Percentiles rank a stretch among this genome's conserved stretches.
Evolutionary conservation across 352 stramenopile genomes (phyloP).

Genomic region (Pythium phragmiticola): DNA sequence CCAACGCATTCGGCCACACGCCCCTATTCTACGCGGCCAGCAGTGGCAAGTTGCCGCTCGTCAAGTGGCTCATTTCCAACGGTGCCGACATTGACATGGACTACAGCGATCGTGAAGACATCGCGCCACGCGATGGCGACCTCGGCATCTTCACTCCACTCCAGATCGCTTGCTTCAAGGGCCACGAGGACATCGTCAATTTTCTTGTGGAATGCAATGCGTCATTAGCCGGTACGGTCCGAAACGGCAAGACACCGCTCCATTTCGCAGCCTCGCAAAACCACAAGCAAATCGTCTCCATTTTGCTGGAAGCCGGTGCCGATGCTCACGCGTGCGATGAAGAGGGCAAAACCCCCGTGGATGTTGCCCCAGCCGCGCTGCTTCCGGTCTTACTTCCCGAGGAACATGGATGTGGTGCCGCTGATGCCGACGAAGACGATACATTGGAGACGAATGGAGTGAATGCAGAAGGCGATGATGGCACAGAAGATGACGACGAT

Average conservation of each 20-base stretch:
- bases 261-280: constrained; percentile 70
- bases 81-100: constrained; percentile 82
- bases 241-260: constrained; percentile 74
- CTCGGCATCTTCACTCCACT: constrained; percentile 74
- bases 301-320: constrained; percentile 66
- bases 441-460: constrained; percentile 24
- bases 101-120: constrained; percentile 59
- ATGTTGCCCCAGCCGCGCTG: constrained; percentile 52
- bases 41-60: constrained; percentile 63
- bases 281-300: constrained; percentile 56
- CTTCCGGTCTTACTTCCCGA: constrained; percentile 49
- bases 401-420: constrained; percentile 32
- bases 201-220: constrained; percentile 86
- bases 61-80: constrained; percentile 87
- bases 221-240: constrained; percentile 53
- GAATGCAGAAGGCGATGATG: constrained; percentile 23
- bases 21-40: constrained; percentile 78
- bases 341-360: constrained; percentile 56
- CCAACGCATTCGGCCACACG: constrained; percentile 75
- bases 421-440: constrained; percentile 27
- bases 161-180: constrained; percentile 76
- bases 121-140: constrained; percentile 53
- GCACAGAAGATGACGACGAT: constrained; percentile 35
- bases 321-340: constrained; percentile 63
- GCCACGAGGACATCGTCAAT: constrained; percentile 62